Evolutionary conservation across 2,329 filamentous ascomycete genomes (phyloP), one percentile per base, ranked within the genome.

Genomic region (Paecilomyces dactylethromorphus): DNA sequence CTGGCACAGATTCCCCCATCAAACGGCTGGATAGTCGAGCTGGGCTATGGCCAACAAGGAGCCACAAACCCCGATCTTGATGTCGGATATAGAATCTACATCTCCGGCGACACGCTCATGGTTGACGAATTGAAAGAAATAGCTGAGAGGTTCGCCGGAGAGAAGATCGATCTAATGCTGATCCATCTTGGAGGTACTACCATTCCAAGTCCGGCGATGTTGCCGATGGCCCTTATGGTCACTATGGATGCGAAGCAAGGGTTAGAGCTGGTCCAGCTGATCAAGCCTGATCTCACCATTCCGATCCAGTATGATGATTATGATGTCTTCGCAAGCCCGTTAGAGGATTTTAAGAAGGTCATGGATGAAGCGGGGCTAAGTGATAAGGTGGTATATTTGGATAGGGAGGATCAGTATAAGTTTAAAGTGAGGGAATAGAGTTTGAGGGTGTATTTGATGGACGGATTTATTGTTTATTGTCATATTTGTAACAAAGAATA

Each of bases 191-290:
- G 86, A 21, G 86, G 85, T 2, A 88, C 85, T 0, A 88, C 84
- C 3, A 83, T 89, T 31, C 86, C 86, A 0, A 78, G 81, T 0
- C 83, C 84, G 0, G 76, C 78, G 4, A 65, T 85, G 68, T 84
- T 84, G 52, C 70, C 88, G 60, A 59, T 88, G 24, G 87, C 88
- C 80, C 80, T 88, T 6, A 88, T 88, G 85, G 83, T 88, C 2
- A 88, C 85, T 0, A 89, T 89, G 85, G 85, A 88, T 68, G 85
- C 81, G 22, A 77, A 80, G 66, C 83, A 87, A 69, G 85, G 85
- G 0, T 63, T 88, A 29, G 73, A 86, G 71, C 68, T 89, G 61
- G 81, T 89, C 68, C 74, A 78, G 63, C 63, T 88, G 59, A 80
- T 89, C 32, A 73, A 84, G 31, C 83, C 85, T 18, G 82, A 86